Evolutionary conservation across 1,139 yeast genomes (phyloP), one percentile per base, ranked within the genome.

Genomic region (Dujonia santamariae): DNA sequence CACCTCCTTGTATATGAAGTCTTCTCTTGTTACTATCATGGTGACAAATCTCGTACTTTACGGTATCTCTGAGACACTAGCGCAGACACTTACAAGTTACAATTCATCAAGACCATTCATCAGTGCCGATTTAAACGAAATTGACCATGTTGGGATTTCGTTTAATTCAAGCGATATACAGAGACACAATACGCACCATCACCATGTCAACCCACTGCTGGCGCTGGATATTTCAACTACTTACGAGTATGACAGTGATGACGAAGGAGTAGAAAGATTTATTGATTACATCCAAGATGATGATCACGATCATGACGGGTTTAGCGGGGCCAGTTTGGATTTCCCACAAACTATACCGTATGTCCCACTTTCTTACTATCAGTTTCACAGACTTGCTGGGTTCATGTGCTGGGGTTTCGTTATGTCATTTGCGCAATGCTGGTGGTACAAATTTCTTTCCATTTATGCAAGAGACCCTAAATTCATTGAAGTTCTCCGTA

Each of bases 31-130:
- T 13, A 88, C 97, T 4, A 85, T 90, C 31, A 75, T 86, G 37
- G 77, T 83, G n/a, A 81, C 97, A 1, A 90, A 90, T 51, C 63
- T 85, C 26, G 78, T 90, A 9, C 63, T 90, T 4, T 86, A 81
- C 54, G 97, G 96, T 0, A 78, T 88, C 7, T 88, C 97, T 0
- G 98, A 90, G 53, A 79, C 92, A 0, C 58, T 88, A 41, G 98
- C 97, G 0, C 98, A 92, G 56, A 70, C 85, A 1, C 61, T 85
- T 2, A 47, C 76, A 5, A 52, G 70, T 25, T 72, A 59, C 40
- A 39, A 51, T 11, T 44, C 51, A 2, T 42, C 40, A 34, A 49
- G 53, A 34, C 57, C 68, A 30, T 24, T 37, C 32, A 31, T 55
- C 26, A 38, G 46, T 24, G 61, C 54, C 38, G 46, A 47, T 38